A percentile compares a stretch with the other conserved stretches of the same genome.
These are phyloP conservation scores for Chenopodium formosanum DNA, from an alignment of 148 eudicot species.

Conservation along the genomic window DNA sequence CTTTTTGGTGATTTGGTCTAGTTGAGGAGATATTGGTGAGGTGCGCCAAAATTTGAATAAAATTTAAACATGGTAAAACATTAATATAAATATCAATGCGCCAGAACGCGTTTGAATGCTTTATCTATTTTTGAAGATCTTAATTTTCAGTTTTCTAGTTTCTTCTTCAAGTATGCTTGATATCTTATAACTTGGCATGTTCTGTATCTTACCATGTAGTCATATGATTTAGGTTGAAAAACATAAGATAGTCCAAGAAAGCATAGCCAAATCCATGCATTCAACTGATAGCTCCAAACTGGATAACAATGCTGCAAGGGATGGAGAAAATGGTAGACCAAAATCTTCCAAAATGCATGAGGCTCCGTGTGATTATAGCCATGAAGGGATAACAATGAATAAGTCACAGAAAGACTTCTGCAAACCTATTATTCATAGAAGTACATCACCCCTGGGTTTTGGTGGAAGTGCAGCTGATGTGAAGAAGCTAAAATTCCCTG, in stretches of 20 bases:
- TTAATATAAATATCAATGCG: no score
- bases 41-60: no score
- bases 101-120: not conserved
- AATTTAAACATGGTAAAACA: no score
- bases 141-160: not conserved
- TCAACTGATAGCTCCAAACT: slow-evolving; percentile 25
- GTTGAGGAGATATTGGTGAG: no score
- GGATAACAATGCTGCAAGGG: slow-evolving; percentile 27
- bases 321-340: slow-evolving; percentile 27
- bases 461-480: slow-evolving; percentile 29
- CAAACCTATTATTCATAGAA: slow-evolving; percentile 23
- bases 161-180: slow-evolving; percentile 3
- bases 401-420: slow-evolving; percentile 19
- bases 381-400: slow-evolving; percentile 27
- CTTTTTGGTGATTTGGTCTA: no score
- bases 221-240: slow-evolving; percentile 70
- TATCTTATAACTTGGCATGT: slow-evolving; percentile 2
- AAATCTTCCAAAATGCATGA: slow-evolving; percentile 25
- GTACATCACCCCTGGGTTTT: slow-evolving; percentile 31
- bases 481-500: slow-evolving; percentile 34
- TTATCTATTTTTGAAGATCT: not conserved
- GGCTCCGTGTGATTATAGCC: slow-evolving; percentile 30
- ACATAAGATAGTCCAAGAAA: slow-evolving; percentile 73
- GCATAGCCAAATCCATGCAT: slow-evolving; percentile 38
- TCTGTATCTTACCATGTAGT: slow-evolving; percentile 4